A percentile compares a stretch with the other conserved stretches of the same genome.
Conservation (phyloP, 2,329 filamentous ascomycete species). For the Torrubiellomyces zombiae region DNA sequence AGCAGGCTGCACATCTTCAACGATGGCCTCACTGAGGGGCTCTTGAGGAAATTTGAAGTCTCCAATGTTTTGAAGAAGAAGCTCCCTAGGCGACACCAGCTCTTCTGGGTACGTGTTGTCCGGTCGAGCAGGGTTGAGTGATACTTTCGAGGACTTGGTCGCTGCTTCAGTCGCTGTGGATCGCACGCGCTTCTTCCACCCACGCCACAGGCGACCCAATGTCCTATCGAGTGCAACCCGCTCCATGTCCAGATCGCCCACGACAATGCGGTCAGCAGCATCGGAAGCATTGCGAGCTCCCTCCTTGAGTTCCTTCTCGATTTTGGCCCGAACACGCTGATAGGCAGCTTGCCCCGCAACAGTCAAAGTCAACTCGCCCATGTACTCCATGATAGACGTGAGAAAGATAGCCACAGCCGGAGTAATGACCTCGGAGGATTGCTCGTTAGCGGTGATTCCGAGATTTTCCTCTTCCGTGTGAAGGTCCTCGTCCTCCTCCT, state of each 20-base stretch:
- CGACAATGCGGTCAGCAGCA: conserved; percentile 50
- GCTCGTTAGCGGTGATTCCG: conserved; percentile 37
- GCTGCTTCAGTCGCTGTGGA: conserved; percentile 32
- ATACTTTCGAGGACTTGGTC: conserved; percentile 31
- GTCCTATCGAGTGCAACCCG: conserved; percentile 80
- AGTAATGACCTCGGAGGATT: conserved; percentile 54
- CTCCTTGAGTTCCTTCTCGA: conserved; percentile 42
- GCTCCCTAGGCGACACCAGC: conserved; percentile 13
- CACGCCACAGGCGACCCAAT: conserved; percentile 78
- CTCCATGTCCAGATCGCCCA: conserved; percentile 86
- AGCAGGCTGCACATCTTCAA: conserved; percentile 16
- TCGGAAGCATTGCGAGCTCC: conserved; percentile 28
- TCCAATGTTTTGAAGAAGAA: conserved; percentile 2
- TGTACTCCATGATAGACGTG: conserved; percentile 83
- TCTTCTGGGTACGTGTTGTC: conserved; percentile 20
- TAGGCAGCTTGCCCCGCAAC: conserved; percentile 74
- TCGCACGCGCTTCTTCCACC: conserved; percentile 79
- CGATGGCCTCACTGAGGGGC: conserved; percentile 6
- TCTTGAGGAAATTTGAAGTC: conserved; percentile 6
- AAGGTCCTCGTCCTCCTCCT: conserved; percentile 91
- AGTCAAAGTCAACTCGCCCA: conserved; percentile 82
- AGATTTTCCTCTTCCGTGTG: conserved; percentile 70
- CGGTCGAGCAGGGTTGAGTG: conserved; percentile 14
- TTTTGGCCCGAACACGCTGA: conserved; percentile 42
- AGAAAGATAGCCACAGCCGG: conserved; percentile 91